Base-by-base conservation (phyloP, 2,329 filamentous ascomycete species). In the Bipolaris cookei region DNA sequence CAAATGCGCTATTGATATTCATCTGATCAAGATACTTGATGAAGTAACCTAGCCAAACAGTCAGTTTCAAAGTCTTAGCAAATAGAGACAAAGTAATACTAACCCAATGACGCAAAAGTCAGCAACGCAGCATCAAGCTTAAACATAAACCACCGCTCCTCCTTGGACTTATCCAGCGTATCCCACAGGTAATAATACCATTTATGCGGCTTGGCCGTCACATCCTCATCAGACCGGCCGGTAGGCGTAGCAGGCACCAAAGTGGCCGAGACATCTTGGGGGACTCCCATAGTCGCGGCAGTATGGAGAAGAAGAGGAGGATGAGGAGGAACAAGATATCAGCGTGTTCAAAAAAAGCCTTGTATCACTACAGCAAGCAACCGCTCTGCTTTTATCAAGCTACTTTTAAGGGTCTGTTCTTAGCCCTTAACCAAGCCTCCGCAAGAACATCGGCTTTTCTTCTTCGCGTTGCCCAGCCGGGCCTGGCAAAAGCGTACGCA, bases 21-120 rank as follows among this genome's bases (percentile, higher is more conserved):
- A 54, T 65, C 1, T 64, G 64, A 39, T 70, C 67, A 35, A 70
- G 62, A 37, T 63, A 68, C 32, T 70, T 70, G 38, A 62, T 66
- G 2, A 56, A 56, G 32, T 56, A 56, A 1, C 54, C 48, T 51
- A 6, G 1, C 10, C 28, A 30, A 25, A 2, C 2, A 7, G 4
- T 51, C 2, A 51, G 48, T 18, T 8, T 14, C 6, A 32, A 16
- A 0, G 4, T 13, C 2, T 6, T 5, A 20, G 20, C 20, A 35
- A 18, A n/a, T 10, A n/a, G 1, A 18, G 1, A 14, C 3, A 18
- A 4, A 11, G 10, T 6, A 58, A 63, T 64, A 59, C 61, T n/a
- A n/a, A 72, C 80, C 79, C 23, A 78, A 61, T 2, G 72, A 74
- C 0, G 79, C 78, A 68, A 83, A 82, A 0, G 79, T 80, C n/a